phyloP scores from a whole-genome alignment of 2,329 filamentous ascomycete species.

The Neonectria ditissima region DNA sequence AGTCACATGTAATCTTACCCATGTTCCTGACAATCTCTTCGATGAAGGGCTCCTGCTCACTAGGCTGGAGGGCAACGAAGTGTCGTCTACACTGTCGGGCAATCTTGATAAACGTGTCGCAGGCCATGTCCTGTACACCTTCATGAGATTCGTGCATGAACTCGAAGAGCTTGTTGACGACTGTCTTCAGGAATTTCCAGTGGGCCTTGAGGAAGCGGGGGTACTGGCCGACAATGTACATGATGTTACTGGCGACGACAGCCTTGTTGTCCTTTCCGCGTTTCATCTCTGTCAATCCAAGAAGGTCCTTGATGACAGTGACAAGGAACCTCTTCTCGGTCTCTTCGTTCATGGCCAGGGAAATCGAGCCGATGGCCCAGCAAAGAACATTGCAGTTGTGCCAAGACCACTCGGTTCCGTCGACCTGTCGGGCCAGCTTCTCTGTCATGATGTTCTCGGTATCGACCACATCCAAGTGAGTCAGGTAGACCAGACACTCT shows the following conservation, averaged over 20 bases:
- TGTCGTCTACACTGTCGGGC: constrained; percentile 97
- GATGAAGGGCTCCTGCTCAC: constrained; percentile 95
- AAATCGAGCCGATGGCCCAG: constrained; percentile 99
- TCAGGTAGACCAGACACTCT: constrained; percentile 96
- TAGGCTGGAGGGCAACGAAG: constrained; percentile 95
- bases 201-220: constrained; percentile 98
- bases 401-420: constrained; percentile 98
- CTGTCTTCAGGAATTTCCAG: constrained; percentile 99
- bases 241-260: constrained; percentile 98
- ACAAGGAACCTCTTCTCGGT: constrained; percentile 98
- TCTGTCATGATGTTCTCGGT: constrained; percentile 99
- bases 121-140: constrained; percentile 99
- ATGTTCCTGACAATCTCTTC: constrained; percentile 98
- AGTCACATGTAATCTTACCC: constrained; percentile 93
- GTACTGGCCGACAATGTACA: constrained; percentile 99
- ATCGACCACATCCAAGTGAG: constrained; percentile 95
- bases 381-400: constrained; percentile 99
- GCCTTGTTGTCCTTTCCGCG: constrained; percentile 99
- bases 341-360: constrained; percentile 98
- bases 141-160: constrained; percentile 99
- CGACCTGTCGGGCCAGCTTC: constrained; percentile 94
- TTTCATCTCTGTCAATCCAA: constrained; percentile 98
- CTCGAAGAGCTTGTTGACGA: constrained; percentile 99
- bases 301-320: constrained; percentile 97
- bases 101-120: constrained; percentile 99